These are phyloP conservation scores for Yarrowia galli DNA, from an alignment of 1,139 yeast species.

Conservation along the genomic window DNA sequence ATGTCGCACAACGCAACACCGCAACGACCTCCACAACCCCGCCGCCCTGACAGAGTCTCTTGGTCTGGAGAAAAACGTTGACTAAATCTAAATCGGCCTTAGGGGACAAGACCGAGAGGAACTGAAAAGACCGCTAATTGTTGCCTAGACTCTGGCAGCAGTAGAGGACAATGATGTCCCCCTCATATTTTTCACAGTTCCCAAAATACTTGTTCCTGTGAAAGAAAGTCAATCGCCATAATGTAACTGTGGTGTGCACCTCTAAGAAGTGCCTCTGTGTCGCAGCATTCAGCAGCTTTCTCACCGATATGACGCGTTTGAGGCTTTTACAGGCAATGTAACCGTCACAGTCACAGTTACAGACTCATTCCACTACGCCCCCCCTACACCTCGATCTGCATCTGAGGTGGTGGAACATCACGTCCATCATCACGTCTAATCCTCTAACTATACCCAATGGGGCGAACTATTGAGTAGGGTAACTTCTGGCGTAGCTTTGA, in stretches of 20 bases:
- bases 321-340: neutral
- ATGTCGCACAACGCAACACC: neutral
- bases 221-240: too few relatives aligned
- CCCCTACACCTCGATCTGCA: neutral
- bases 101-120: neutral
- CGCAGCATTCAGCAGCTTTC: too few relatives aligned
- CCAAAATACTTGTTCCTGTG: too few relatives aligned
- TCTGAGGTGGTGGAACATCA: neutral
- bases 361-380: neutral
- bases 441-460: conserved; percentile 15
- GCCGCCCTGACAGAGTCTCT: conserved; percentile 19
- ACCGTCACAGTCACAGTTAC: too few relatives aligned
- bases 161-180: neutral
- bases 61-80: conserved; percentile 21
- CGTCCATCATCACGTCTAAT: neutral
- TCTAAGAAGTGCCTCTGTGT: neutral
- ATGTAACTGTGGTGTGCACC: too few relatives aligned
- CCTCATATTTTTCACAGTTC: too few relatives aligned
- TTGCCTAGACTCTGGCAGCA: neutral
- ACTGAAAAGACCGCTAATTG: conserved; percentile 14
- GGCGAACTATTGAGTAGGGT: conserved; percentile 14
- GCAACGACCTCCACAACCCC: conserved; percentile 16
- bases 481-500: neutral
- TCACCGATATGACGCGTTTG: neutral
- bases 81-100: conserved; percentile 8